Evolutionary conservation across 495 filamentous ascomycete genomes (phyloP).

Genomic region (Aspergillus sclerotiicarbonarius): DNA sequence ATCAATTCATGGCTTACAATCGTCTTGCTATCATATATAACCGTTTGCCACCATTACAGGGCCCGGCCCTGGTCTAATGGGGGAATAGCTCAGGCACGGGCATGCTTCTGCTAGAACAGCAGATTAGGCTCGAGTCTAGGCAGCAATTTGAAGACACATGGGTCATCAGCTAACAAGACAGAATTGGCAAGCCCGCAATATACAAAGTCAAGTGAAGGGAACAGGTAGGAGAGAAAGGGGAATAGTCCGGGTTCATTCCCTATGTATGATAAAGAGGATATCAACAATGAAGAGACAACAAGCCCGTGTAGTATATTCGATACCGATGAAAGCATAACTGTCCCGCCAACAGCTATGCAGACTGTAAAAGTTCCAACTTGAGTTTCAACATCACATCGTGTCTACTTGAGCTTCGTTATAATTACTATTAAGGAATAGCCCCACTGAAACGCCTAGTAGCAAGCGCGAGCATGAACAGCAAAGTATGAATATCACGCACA

Average conservation of each 20-base stretch:
- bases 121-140: no score
- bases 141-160: not conserved
- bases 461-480: constrained; percentile 14
- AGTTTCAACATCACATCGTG: constrained; percentile 14
- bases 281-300: not conserved
- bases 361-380: constrained; percentile 5
- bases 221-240: not conserved
- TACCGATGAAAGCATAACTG: not conserved
- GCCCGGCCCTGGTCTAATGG: not conserved
- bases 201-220: constrained; percentile 6
- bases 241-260: not conserved
- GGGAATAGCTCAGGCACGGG: not conserved
- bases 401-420: constrained; percentile 20
- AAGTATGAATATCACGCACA: not conserved
- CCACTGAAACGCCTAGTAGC: not conserved
- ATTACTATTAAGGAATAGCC: constrained; percentile 12
- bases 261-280: not conserved
- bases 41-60: no score
- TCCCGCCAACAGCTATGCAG: not conserved
- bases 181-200: not conserved
- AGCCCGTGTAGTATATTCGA: not conserved
- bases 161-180: not conserved
- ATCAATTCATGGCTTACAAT: no score
- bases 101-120: not conserved
- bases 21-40: no score